Evolutionary conservation across 2,329 filamentous ascomycete genomes (phyloP), one percentile per base, ranked within the genome.

Genomic region (Trichoderma guizhouense): DNA sequence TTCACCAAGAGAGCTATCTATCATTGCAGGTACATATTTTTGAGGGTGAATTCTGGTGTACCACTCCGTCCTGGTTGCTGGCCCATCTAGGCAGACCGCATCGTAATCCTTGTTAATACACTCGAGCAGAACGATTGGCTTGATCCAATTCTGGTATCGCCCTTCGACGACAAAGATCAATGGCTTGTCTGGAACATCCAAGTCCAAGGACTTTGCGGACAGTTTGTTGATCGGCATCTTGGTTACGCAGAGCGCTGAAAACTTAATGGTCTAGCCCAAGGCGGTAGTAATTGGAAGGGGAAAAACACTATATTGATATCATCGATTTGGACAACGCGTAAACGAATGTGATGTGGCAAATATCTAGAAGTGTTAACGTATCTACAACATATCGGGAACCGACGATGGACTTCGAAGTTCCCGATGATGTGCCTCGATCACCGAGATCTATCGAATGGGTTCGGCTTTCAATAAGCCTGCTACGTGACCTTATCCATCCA

Each of bases 121-220:
- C 21, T 71, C 69, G n/a, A 71, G 69, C 51, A 71, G 34, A 30
- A 71, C 68, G 32, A 71, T 68, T 43, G 69, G 69, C 53, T 71
- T 71, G 62, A 71, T 71, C 69, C 69, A 71, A 39, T 71, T 71
- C 36, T 71, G 69, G 43, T 71, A 71, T 28, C 69, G 55, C 4
- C 69, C 69, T 11, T 67, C 51, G 8, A 71, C 69, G 21, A 71
- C 63, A 61, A 71, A 71, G 30, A 71, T 24, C 1, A 71, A 36
- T n/a, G 69, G 69, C 63, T 71, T 71, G 69, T 68, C 63, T 26
- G 69, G 69, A 12, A 71, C 57, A 28, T 71, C 69, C 3, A 11
- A 7, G 63, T 71, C 69, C 9, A 71, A 36, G 2, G 69, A 71
- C 28, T 61, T 67, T 18, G 63, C 69, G 2, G 69, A 71, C 0